phyloP scores from a whole-genome alignment of 345 rosid genomes.

The Lepidium africanum region DNA sequence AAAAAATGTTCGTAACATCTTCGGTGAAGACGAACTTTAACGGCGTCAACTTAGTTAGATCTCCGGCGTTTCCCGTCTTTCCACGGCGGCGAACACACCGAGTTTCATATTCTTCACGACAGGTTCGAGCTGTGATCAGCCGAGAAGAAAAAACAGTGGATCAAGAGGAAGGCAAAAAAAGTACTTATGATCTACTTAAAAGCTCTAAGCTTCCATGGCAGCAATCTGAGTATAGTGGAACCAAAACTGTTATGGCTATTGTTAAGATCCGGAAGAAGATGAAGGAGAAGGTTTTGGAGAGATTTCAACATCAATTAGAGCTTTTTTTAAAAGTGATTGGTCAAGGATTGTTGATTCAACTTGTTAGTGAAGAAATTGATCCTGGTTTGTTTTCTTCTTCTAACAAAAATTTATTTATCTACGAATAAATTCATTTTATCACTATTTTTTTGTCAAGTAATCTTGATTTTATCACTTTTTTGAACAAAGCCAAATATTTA shows the following conservation, averaged over 20 bases:
- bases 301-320: slow-evolving; percentile 64
- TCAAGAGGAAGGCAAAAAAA: slow-evolving; percentile 28
- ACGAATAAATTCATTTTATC: background rate
- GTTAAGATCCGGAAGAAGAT: slow-evolving; percentile 73
- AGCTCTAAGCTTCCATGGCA: slow-evolving; percentile 14
- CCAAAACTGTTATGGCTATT: slow-evolving; percentile 45
- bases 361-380: slow-evolving; percentile 75
- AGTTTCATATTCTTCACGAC: background rate
- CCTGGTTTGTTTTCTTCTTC: slow-evolving; percentile 44
- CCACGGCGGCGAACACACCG: background rate
- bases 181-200: slow-evolving; percentile 8
- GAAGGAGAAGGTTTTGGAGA: slow-evolving; percentile 64
- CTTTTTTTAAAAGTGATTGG: slow-evolving; percentile 66
- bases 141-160: slow-evolving; percentile 51
- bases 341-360: slow-evolving; percentile 71
- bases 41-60: slow-evolving; percentile 27
- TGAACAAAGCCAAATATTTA: slow-evolving; percentile 6
- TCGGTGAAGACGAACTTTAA: slow-evolving; percentile 37
- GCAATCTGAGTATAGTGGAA: slow-evolving; percentile 29
- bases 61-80: slow-evolving; percentile 16
- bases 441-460: too few relatives aligned
- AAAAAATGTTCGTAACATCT: slow-evolving; percentile 35
- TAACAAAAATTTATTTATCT: too few relatives aligned
- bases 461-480: slow-evolving; percentile 1
- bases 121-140: slow-evolving; percentile 50